These are phyloP conservation scores for Scedosporium boydii DNA, from an alignment of 2,329 filamentous ascomycete genomes.

Conservation along the genomic window DNA sequence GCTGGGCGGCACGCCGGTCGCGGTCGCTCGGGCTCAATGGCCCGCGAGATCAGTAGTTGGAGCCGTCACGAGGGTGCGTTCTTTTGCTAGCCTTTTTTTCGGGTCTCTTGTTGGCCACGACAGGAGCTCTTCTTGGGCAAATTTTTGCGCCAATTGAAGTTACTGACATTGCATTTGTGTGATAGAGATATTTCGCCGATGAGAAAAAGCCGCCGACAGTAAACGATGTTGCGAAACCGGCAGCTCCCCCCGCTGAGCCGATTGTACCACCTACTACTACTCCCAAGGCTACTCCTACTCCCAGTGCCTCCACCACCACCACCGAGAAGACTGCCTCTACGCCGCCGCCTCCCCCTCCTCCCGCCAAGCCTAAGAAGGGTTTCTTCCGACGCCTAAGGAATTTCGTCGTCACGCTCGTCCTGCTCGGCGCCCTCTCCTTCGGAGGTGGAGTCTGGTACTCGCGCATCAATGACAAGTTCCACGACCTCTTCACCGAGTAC, in stretches of 20 bases:
- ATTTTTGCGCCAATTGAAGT: constrained; percentile 10
- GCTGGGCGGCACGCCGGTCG: constrained; percentile 44
- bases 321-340: constrained; percentile 18
- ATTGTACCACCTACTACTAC: constrained; percentile 23
- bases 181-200: constrained; percentile 48
- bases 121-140: constrained; percentile 3
- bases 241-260: constrained; percentile 15
- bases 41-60: constrained; percentile 41
- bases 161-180: neutral
- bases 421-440: constrained; percentile 72
- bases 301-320: constrained; percentile 13
- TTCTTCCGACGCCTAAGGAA: constrained; percentile 65
- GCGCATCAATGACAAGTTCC: constrained; percentile 91
- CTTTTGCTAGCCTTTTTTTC: neutral
- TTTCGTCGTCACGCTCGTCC: constrained; percentile 65
- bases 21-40: constrained; percentile 37
- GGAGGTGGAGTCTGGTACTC: constrained; percentile 88
- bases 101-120: neutral
- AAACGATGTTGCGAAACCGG: constrained; percentile 36
- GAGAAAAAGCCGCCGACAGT: constrained; percentile 37
- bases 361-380: constrained; percentile 48
- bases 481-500: constrained; percentile 98
- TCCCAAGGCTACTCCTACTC: constrained; percentile 15
- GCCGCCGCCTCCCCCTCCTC: constrained; percentile 26
- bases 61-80: constrained; percentile 12